Evolutionary conservation across 352 stramenopile genomes (phyloP), one percentile per base, ranked within the genome.

Genomic region (Aphanomyces stellatus): DNA sequence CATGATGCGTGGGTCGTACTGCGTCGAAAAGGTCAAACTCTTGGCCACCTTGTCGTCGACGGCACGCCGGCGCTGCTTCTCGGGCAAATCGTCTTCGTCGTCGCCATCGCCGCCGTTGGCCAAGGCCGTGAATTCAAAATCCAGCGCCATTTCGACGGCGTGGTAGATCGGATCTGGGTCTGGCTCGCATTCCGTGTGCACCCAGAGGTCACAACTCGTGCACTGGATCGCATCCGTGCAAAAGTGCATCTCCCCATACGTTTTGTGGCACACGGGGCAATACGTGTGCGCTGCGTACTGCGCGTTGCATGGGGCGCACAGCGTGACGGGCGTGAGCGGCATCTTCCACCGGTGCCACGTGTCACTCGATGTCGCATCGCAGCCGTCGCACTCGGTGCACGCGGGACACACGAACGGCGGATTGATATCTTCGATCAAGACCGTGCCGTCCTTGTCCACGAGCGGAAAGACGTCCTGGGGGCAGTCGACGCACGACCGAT

Each of bases 161-260:
- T 85, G 73, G 48, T 91, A 88, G 7, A 76, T 78, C 63, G 81
- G 72, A 22, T 91, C 74, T 5, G 75, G 74, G 33, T 93, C 85
- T 2, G 80, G 81, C 33, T 95, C 87, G 53, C 87, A 95, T n/a
- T 76, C 72, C 6, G 79, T 74, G 40, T 95, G 87, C 4, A 92
- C 80, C 82, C 82, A 95, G 17, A 88, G 72, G n/a, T 87, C 71
- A 31, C 87, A 95, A 2, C 76, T 87, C 11, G 79, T 84, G 53
- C 87, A 95, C 13, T 82, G 77, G 4, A 93, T 70, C 46, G 93
- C 65, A 34, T 78, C 68, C 24, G 83, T 66, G 41, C 76, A 85
- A 0, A 77, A 82, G 17, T 74, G 51, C 2, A 88, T 53, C 7
- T 78, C 69, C 15, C 84, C 74, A 25, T 85, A 74, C 28, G 90